Conservation (phyloP, 108 stramenopile species). For the Skeletonema costatum region DNA sequence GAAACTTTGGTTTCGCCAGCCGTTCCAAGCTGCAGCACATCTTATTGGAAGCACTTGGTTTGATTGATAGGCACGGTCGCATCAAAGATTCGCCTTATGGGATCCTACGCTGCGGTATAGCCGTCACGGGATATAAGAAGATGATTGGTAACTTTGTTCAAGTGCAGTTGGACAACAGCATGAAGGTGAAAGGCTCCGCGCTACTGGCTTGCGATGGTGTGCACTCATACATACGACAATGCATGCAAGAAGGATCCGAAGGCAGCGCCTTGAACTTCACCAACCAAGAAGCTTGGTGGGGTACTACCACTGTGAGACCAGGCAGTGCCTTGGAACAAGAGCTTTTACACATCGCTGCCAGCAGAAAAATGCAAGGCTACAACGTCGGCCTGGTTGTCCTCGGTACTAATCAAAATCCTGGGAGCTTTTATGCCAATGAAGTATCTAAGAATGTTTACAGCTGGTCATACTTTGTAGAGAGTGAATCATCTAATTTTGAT, state of each 20-base stretch:
- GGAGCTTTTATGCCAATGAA: conserved; percentile 4
- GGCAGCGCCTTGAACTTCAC: conserved; percentile 19
- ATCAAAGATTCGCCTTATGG: conserved; percentile 1
- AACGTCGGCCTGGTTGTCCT: conserved; percentile 6
- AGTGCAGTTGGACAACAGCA: conserved; percentile 13
- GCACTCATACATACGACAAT: conserved; percentile 12
- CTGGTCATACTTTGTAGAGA: not conserved
- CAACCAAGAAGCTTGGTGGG: conserved; percentile 27
- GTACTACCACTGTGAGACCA: conserved; percentile 9
- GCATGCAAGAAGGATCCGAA: conserved; percentile 7
- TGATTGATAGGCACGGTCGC: conserved; percentile 5
- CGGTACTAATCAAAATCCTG: conserved; percentile 1
- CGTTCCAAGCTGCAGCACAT: conserved; percentile 18
- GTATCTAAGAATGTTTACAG: not conserved
- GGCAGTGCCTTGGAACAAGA: conserved; percentile 24
- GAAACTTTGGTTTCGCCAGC: conserved; percentile 15
- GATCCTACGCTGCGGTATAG: not conserved
- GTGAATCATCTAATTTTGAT: not conserved
- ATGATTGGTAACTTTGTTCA: not conserved
- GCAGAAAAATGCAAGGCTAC: conserved; percentile 3
- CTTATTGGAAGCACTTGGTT: conserved; percentile 16
- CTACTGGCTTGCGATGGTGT: conserved; percentile 42
- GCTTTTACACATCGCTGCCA: not conserved
- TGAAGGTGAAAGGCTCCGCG: conserved; percentile 12
- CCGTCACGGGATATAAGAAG: not conserved